Conservation (phyloP, 2,329 filamentous ascomycete species). For the Cryphonectria radicalis region DNA sequence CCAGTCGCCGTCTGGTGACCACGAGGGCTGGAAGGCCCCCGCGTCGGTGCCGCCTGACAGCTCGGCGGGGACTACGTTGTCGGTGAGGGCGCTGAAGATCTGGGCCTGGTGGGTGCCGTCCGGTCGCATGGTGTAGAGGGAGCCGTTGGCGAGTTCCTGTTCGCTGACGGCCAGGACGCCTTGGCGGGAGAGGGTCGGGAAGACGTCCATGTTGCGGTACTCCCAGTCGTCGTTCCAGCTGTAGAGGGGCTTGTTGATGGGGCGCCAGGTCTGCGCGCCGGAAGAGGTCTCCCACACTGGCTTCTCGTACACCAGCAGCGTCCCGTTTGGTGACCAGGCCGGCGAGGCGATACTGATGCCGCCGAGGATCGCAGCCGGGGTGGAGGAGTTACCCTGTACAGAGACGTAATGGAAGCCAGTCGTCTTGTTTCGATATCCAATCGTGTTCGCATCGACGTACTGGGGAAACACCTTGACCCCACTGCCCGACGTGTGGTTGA, state of each 20-base stretch:
- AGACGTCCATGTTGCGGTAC: slow-evolving; percentile 48
- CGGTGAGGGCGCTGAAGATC: background rate
- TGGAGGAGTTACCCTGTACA: slow-evolving; percentile 11
- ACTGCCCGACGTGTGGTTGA: slow-evolving; percentile 36
- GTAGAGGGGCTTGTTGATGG: slow-evolving; percentile 42
- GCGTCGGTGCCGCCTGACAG: slow-evolving; percentile 28
- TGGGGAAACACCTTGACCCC: slow-evolving; percentile 38
- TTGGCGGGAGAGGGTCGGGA: slow-evolving; percentile 38
- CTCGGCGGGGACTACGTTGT: slow-evolving; percentile 28
- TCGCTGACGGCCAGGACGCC: slow-evolving; percentile 40
- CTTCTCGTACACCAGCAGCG: slow-evolving; percentile 33
- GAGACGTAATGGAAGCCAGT: slow-evolving; percentile 37
- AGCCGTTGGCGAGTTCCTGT: slow-evolving; percentile 46
- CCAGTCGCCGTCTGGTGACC: slow-evolving; percentile 43
- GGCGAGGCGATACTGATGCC: slow-evolving; percentile 21
- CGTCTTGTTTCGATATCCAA: slow-evolving; percentile 37
- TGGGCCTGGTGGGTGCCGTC: slow-evolving; percentile 31
- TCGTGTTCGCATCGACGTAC: slow-evolving; percentile 25
- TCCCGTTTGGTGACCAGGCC: slow-evolving; percentile 42
- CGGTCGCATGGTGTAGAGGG: slow-evolving; percentile 40
- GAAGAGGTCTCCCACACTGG: slow-evolving; percentile 30
- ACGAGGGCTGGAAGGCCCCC: slow-evolving; percentile 46
- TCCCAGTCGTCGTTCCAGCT: slow-evolving; percentile 46
- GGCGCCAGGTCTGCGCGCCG: slow-evolving; percentile 32
- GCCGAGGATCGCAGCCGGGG: background rate